A percentile compares a stretch with the other conserved stretches of the same genome.
phyloP scores from a whole-genome alignment of 2,329 filamentous ascomycete species.

The Nigrospora oryzae region DNA sequence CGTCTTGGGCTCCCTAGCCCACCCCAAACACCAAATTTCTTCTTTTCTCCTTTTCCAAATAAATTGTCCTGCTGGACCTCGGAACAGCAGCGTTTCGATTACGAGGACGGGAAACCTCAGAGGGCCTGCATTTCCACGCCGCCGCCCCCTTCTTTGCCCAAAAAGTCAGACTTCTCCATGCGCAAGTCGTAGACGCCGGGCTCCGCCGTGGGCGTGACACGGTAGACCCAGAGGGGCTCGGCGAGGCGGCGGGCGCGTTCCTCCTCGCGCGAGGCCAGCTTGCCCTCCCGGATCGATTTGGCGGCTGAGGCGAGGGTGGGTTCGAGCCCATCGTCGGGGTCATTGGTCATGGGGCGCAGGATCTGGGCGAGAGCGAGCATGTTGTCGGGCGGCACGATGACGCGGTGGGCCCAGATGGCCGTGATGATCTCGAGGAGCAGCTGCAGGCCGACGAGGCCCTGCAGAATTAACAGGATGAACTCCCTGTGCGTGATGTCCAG shows the following conservation, averaged over 20 bases:
- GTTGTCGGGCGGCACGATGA: background rate
- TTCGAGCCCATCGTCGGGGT: background rate
- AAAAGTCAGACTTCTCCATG: background rate
- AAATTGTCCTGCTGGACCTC: too few species aligned
- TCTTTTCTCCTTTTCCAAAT: too few species aligned
- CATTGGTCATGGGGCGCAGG: background rate
- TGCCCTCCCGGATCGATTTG: background rate
- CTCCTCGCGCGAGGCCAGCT: too few species aligned
- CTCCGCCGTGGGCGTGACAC: background rate
- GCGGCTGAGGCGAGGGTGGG: background rate
- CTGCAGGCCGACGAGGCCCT: background rate
- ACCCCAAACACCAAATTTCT: too few species aligned
- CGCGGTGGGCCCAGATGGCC: conserved; percentile 3
- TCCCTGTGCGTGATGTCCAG: background rate
- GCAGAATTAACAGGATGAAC: background rate
- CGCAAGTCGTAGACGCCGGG: conserved; percentile 1
- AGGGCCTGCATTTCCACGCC: conserved; percentile 5
- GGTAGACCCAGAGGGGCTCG: conserved; percentile 1
- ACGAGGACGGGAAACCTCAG: too few species aligned
- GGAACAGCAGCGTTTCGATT: too few species aligned
- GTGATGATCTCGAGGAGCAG: background rate
- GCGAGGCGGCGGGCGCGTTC: too few species aligned
- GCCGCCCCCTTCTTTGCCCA: background rate
- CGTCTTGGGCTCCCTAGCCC: too few species aligned
- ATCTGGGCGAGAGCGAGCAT: background rate